Base-by-base conservation (phyloP, 2,329 filamentous ascomycete species). In the Pseudogymnoascus sp. region DNA sequence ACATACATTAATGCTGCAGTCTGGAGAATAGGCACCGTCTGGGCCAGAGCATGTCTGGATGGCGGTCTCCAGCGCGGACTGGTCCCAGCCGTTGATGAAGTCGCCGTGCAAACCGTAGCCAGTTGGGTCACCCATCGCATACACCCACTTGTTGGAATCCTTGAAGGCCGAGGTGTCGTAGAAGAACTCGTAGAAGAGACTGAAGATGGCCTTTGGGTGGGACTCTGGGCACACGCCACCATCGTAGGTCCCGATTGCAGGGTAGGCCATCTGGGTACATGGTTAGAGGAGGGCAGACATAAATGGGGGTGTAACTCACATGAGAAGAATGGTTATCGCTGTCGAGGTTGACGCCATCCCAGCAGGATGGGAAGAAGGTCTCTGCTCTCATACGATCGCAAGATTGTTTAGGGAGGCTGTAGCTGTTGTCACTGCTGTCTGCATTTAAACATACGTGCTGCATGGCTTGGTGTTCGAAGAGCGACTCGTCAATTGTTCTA, bases 331-430 rank as follows among this genome's bases (percentile, higher is more conserved):
- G 67, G 23, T 68, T 64, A 17, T 50, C 33, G 15, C 60, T 64
- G 38, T 68, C 67, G 3, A 68, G 59, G 35, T 69, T 67, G 21
- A 63, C 33, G 7, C 67, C 67, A 40, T 69, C 66, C 67, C 67
- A 69, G 61, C 67, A 69, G 10, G 67, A 68, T 1, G 67, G 67
- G 42, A 69, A 69, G 17, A 31, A 62, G 40, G 60, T 57, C 44
- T 50, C 63, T 31, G 31, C 31, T 38, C 60, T 47, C 35, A 61
- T 44, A 17, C 38, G 35, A 17, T 17, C 9, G n/a, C 60, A 61
- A 2, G 35, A 19, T 33, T 38, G 28, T 13, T 7, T 31, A 6
- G 60, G 60, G 19, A 61, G 60, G 3, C 21, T 26, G 26, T 61
- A 38, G 2, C 11, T 61, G 4, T 61, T 2, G 15, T 3, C 11